These are phyloP conservation scores for Boletus speciosus DNA, from an alignment of 768 basidiomycete species.

Conservation along the genomic window DNA sequence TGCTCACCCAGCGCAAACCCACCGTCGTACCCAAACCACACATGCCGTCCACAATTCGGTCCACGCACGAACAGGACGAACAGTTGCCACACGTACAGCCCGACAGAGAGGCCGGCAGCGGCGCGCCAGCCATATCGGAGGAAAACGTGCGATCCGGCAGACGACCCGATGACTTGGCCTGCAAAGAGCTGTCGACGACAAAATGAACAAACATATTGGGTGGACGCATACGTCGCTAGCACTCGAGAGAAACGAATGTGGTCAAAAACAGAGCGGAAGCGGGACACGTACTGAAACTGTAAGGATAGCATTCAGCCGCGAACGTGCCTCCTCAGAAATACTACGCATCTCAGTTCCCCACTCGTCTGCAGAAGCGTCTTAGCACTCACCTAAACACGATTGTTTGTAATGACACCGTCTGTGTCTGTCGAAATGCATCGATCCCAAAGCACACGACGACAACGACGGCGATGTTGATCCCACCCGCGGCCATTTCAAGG, in stretches of 20 bases:
- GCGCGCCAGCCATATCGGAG: conserved; percentile 39
- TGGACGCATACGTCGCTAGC: not conserved
- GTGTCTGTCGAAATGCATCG: conserved; percentile 40
- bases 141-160: conserved; percentile 40
- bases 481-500: conserved; percentile 37
- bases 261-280: not conserved
- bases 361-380: not conserved
- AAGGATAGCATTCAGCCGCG: conserved; percentile 30
- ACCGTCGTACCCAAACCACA: conserved; percentile 66
- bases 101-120: conserved; percentile 32
- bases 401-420: conserved; percentile 35
- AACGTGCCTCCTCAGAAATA: conserved; percentile 28
- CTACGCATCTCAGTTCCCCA: conserved; percentile 5
- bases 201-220: not conserved
- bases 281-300: conserved; percentile 23
- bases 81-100: conserved; percentile 33
- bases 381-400: conserved; percentile 24
- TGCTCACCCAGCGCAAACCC: conserved; percentile 30
- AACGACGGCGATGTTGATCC: conserved; percentile 37
- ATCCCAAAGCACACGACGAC: conserved; percentile 39
- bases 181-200: conserved; percentile 22
- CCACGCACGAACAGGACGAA: conserved; percentile 37
- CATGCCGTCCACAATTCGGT: conserved; percentile 32
- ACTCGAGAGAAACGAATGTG: not conserved
- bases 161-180: conserved; percentile 44